Percentiles rank a stretch among this genome's conserved stretches.
These are phyloP conservation scores for Castanea crenata DNA, from an alignment of 306 rosid species.

Conservation along the genomic window DNA sequence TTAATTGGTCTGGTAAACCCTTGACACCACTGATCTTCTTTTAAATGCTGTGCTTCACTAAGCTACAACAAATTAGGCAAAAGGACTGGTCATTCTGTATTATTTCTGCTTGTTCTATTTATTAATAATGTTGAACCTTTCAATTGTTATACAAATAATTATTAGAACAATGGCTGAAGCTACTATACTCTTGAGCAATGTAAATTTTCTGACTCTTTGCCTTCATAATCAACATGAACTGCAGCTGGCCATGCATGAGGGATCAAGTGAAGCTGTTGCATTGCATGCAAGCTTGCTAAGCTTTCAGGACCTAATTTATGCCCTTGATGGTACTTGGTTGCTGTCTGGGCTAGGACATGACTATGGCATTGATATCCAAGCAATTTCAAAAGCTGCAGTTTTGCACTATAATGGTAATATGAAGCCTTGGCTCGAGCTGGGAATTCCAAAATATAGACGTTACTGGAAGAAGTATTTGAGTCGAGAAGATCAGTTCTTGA, in stretches of 20 bases:
- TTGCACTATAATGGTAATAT: constrained; percentile 93
- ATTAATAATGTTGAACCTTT: neutral
- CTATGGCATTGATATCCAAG: constrained; percentile 47
- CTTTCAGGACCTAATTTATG: constrained; percentile 61
- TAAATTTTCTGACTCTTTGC: constrained; percentile 24
- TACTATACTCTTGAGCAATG: constrained; percentile 14
- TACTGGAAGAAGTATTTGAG: constrained; percentile 80
- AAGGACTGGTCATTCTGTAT: neutral
- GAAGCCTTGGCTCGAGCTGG: constrained; percentile 99
- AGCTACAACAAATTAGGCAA: neutral
- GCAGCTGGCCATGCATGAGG: constrained; percentile 44
- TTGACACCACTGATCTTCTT: neutral
- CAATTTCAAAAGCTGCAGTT: constrained; percentile 50
- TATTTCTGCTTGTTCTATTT: neutral
- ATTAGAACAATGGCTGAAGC: neutral
- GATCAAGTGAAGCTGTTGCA: constrained; percentile 35
- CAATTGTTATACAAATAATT: neutral
- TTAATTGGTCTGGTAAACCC: neutral
- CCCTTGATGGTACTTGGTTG: constrained; percentile 68
- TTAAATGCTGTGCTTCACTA: neutral
- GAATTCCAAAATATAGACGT: constrained; percentile 73
- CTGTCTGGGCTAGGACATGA: constrained; percentile 81
- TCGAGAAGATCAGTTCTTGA: constrained; percentile 79
- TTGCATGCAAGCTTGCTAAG: constrained; percentile 80
- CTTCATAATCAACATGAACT: constrained; percentile 19